A percentile compares a stretch with the other conserved stretches of the same genome.
Evolutionary conservation across 257 asterid genomes (phyloP).

Genomic region (Solanum clarkiae): DNA sequence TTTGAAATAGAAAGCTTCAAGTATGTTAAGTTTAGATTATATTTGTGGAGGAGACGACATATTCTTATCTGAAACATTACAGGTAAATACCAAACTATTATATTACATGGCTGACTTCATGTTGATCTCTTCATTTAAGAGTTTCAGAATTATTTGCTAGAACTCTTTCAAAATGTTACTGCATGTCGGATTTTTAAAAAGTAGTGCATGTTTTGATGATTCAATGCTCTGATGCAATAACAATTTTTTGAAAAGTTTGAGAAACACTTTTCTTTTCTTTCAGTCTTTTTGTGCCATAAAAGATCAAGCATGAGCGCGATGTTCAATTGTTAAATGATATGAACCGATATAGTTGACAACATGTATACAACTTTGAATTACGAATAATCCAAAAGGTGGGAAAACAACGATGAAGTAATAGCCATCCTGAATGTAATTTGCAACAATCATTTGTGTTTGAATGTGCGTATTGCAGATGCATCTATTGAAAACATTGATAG

Average conservation of each 20-base stretch:
- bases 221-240: fast-evolving
- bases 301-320: not conserved
- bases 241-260: not conserved
- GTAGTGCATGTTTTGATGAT: not conserved
- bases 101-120: not conserved
- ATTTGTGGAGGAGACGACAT: not conserved
- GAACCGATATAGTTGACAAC: not conserved
- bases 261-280: not conserved
- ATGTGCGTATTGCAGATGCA: not conserved
- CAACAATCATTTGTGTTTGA: not conserved
- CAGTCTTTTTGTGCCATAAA: not conserved
- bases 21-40: not conserved
- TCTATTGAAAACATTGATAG: not conserved
- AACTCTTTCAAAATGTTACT: not conserved
- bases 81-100: not conserved
- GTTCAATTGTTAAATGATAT: not conserved
- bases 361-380: not conserved
- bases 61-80: not conserved
- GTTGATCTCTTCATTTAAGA: not conserved
- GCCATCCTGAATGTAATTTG: not conserved
- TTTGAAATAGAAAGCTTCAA: not conserved
- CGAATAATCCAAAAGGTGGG: not conserved
- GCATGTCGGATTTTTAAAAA: not conserved
- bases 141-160: no score
- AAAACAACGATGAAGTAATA: not conserved